Evolutionary conservation across 257 asterid species (phyloP).

Genomic region (Solanum boliviense): DNA sequence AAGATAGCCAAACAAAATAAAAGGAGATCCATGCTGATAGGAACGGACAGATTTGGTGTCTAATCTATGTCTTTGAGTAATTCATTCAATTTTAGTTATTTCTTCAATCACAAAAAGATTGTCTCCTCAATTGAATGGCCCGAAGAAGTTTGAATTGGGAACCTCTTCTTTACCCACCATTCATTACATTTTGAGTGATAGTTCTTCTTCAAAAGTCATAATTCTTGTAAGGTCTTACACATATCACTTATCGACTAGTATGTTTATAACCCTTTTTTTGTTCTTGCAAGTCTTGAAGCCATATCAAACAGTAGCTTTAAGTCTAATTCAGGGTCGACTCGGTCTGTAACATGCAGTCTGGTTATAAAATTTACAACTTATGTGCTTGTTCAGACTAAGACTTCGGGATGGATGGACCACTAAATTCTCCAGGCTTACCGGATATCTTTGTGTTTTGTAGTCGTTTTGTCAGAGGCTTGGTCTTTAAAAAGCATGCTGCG

Average conservation of each 20-base stretch:
- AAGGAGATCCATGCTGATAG: background rate
- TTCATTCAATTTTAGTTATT: background rate
- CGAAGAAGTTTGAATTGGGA: background rate
- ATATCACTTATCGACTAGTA: background rate
- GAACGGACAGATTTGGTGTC: background rate
- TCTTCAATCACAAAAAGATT: background rate
- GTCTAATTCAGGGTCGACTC: background rate
- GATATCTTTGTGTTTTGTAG: slow-evolving; percentile 23
- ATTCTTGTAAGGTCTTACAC: background rate
- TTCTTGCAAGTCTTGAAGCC: background rate
- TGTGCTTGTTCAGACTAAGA: background rate
- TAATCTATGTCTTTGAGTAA: background rate
- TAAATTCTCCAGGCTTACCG: background rate
- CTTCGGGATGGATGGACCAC: background rate
- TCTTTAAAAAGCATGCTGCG: slow-evolving; percentile 88
- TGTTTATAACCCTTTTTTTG: background rate
- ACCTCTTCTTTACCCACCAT: background rate
- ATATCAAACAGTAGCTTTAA: background rate
- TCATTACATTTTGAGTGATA: background rate
- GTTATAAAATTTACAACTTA: background rate
- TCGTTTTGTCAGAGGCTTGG: slow-evolving; percentile 67
- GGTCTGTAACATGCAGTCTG: background rate
- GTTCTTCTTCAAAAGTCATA: background rate
- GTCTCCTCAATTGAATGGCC: background rate
- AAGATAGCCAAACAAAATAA: background rate